Evolutionary conservation across 2,329 filamentous ascomycete genomes (phyloP).

Genomic region (Apiospora rasikravindrae): DNA sequence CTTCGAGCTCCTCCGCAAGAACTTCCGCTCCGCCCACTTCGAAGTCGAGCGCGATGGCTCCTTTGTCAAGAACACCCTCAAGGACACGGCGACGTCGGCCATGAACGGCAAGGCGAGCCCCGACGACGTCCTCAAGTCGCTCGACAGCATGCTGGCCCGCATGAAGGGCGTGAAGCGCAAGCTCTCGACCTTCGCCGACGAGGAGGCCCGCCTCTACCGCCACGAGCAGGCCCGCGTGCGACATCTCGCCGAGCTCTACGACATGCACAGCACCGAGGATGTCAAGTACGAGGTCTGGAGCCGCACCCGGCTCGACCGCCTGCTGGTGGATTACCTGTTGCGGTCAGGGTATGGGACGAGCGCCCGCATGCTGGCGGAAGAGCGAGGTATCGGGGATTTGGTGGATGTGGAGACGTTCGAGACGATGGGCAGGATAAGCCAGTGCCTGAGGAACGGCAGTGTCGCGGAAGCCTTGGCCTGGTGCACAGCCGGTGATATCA

Average conservation of each 20-base stretch:
- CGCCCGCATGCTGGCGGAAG: constrained; percentile 74
- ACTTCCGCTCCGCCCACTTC: constrained; percentile 86
- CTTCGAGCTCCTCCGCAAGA: constrained; percentile 90
- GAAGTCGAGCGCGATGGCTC: constrained; percentile 74
- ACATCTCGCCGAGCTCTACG: constrained; percentile 82
- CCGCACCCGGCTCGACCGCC: constrained; percentile 76
- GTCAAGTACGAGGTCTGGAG: constrained; percentile 95
- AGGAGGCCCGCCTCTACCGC: constrained; percentile 77
- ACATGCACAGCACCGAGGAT: constrained; percentile 82
- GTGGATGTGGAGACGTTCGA: constrained; percentile 91
- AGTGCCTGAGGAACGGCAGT: constrained; percentile 71
- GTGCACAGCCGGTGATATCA: constrained; percentile 81
- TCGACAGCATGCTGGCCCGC: constrained; percentile 84
- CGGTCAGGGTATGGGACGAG: constrained; percentile 82
- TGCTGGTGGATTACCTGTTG: constrained; percentile 92
- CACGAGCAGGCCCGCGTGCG: constrained; percentile 78
- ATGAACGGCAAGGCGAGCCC: constrained; percentile 66
- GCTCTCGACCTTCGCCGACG: constrained; percentile 75
- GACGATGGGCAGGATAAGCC: constrained; percentile 77
- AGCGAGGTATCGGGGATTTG: constrained; percentile 77
- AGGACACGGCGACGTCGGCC: constrained; percentile 70
- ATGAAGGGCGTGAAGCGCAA: constrained; percentile 91
- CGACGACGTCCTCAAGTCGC: constrained; percentile 75
- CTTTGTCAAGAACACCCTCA: constrained; percentile 64
- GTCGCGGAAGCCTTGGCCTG: constrained; percentile 83